Conservation (phyloP, 1,139 yeast species). For the Debaryomyces subglobosus region DNA sequence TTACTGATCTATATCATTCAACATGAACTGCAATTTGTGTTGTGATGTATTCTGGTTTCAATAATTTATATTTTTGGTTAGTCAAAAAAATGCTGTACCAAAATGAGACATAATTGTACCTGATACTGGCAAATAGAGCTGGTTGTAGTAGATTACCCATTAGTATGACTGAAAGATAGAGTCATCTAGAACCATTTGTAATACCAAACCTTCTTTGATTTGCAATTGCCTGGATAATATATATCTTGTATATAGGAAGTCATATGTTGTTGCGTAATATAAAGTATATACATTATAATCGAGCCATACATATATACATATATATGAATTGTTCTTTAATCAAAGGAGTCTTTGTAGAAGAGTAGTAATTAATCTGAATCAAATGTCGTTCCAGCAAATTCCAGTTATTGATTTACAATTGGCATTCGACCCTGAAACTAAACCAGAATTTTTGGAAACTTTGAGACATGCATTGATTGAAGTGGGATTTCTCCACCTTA, state of each 20-base stretch:
- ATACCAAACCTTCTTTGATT: neutral
- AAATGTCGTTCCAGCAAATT: slow-evolving; percentile 32
- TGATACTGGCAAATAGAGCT: neutral
- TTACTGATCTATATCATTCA: neutral
- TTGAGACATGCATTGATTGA: slow-evolving; percentile 59
- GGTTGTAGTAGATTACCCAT: neutral
- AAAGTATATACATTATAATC: neutral
- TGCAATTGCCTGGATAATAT: neutral
- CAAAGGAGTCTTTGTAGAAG: neutral
- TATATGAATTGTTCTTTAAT: neutral
- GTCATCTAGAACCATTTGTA: neutral
- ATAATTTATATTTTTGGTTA: neutral
- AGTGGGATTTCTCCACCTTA: slow-evolving; percentile 62
- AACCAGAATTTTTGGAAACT: slow-evolving; percentile 45
- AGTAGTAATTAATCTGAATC: neutral
- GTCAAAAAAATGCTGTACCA: neutral
- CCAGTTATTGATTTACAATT: slow-evolving; percentile 40
- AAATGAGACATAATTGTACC: neutral
- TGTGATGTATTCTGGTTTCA: neutral
- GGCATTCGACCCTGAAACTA: slow-evolving; percentile 41
- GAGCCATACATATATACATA: neutral
- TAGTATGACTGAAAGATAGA: neutral
- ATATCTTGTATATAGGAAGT: slow-evolving; percentile 1
- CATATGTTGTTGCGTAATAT: slow-evolving; percentile 5
- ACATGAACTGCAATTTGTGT: neutral